Conservation (phyloP, 192 early-diverging fungal genomes). For the Diversispora epigaea region DNA sequence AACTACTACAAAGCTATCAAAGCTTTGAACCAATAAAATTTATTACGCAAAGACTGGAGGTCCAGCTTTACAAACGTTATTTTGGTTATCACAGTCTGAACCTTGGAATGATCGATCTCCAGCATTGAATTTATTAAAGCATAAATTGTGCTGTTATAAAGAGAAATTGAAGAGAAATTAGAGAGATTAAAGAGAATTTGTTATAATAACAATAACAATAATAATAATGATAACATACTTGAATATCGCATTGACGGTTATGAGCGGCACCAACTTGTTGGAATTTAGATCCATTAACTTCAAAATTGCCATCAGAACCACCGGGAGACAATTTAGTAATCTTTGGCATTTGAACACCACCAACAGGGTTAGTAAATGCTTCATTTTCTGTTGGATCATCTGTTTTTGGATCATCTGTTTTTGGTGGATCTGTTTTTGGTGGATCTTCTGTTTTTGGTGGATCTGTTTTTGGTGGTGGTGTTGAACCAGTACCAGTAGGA, state of each 20-base stretch:
- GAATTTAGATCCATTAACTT: conserved; percentile 10
- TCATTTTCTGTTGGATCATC: neutral
- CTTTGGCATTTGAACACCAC: conserved; percentile 12
- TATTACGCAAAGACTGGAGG: conserved; percentile 16
- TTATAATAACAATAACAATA: neutral
- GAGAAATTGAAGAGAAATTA: neutral
- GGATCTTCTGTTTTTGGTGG: neutral
- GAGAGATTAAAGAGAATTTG: neutral
- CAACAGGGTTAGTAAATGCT: conserved; percentile 4
- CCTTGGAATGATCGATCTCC: neutral
- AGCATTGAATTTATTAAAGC: conserved; percentile 9
- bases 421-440: neutral
- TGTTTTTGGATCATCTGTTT: neutral
- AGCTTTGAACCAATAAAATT: no score
- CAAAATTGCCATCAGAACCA: neutral
- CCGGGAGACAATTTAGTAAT: no score
- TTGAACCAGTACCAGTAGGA: neutral
- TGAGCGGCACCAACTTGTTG: neutral
- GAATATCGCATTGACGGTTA: conserved; percentile 18
- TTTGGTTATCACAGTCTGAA: conserved; percentile 8
- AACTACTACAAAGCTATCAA: no score
- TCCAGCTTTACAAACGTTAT: neutral
- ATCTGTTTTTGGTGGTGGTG: neutral
- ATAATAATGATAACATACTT: neutral
- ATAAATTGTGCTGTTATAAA: conserved; percentile 3